These are phyloP conservation scores for Breynia disticha DNA, from an alignment of 441 rosid species.

Conservation along the genomic window DNA sequence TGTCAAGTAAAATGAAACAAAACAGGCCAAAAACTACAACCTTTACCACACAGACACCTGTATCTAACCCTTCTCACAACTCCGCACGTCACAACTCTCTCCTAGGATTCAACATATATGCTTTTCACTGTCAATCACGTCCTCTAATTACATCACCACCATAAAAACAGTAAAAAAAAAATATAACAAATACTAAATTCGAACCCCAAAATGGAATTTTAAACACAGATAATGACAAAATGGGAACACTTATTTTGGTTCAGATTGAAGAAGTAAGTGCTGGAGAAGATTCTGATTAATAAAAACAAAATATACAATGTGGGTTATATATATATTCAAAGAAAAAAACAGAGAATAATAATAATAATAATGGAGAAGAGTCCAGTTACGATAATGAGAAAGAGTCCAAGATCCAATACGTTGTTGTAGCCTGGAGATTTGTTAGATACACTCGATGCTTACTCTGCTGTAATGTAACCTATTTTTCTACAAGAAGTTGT, in stretches of 20 bases:
- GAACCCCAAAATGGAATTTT: no score
- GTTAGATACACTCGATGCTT: background rate
- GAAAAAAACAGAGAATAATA: background rate
- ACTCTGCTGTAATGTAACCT: background rate
- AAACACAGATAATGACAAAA: no score
- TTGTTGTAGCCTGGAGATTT: conserved; percentile 8
- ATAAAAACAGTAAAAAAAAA: background rate
- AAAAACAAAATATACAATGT: background rate
- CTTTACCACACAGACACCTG: conserved; percentile 38
- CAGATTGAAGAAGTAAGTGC: background rate
- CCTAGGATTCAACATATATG: conserved; percentile 6
- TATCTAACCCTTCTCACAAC: conserved; percentile 23
- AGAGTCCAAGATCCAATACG: conserved; percentile 10
- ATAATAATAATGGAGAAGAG: conserved; percentile 7
- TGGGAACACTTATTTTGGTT: no score
- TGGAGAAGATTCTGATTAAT: background rate
- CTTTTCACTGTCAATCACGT: conserved; percentile 5
- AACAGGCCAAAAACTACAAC: conserved; percentile 15
- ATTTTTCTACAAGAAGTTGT: no score
- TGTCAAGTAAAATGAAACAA: background rate
- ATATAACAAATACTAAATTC: background rate
- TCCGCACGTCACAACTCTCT: conserved; percentile 25
- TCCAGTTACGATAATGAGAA: background rate
- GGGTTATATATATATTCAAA: background rate
- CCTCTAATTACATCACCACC: background rate